A percentile compares a stretch with the other conserved stretches of the same genome.
phyloP scores from a whole-genome alignment of 176 grass and related monocot genomes.

The Coix lacrymajobi region DNA sequence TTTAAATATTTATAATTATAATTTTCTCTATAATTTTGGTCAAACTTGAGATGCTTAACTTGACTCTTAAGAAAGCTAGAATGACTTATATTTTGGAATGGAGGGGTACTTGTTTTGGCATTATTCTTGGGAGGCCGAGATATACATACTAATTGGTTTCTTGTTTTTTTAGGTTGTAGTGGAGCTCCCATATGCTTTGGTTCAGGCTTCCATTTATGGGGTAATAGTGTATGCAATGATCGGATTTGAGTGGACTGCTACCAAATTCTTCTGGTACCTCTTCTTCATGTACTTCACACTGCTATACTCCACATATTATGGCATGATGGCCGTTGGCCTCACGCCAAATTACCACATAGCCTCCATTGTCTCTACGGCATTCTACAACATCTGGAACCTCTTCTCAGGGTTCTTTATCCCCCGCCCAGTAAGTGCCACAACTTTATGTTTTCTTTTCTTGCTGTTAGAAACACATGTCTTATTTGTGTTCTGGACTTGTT shows the following conservation, averaged over 20 bases:
- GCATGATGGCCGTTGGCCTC: background rate
- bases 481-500: background rate
- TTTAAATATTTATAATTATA: no score
- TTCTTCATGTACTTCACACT: background rate
- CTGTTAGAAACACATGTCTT: background rate
- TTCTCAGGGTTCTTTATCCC: background rate
- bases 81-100: no score
- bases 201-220: background rate
- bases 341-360: background rate
- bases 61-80: no score
- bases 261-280: conserved; percentile 4
- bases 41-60: no score
- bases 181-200: background rate
- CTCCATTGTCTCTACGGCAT: background rate
- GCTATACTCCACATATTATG: background rate
- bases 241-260: background rate
- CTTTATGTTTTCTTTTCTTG: background rate
- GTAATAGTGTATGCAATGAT: background rate
- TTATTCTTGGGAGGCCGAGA: no score
- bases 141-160: background rate
- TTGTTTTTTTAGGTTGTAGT: background rate
- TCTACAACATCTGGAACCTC: background rate
- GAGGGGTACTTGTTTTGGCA: no score
- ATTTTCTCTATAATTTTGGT: no score
- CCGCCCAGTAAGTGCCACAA: background rate